These are phyloP conservation scores for Salvia splendens DNA, from an alignment of 257 asterid genomes.

Conservation along the genomic window DNA sequence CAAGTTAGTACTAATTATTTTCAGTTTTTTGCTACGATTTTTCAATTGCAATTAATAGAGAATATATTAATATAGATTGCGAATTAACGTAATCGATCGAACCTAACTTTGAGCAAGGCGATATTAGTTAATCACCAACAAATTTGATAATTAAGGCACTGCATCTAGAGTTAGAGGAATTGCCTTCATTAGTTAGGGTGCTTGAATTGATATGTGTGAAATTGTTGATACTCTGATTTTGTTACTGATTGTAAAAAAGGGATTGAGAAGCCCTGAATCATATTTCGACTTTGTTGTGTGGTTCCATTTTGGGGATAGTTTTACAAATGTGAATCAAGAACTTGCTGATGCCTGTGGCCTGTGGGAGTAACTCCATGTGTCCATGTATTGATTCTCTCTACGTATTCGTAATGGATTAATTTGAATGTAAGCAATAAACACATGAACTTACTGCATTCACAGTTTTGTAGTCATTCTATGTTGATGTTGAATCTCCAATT, in stretches of 20 bases:
- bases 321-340: background rate
- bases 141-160: background rate
- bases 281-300: background rate
- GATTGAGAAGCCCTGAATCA: background rate
- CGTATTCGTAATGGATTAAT: background rate
- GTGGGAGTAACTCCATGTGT: background rate
- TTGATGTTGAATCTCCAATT: background rate
- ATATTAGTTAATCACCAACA: background rate
- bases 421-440: background rate
- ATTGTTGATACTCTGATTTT: background rate
- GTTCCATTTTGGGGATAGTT: background rate
- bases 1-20: background rate
- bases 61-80: no score
- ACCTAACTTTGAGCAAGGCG: background rate
- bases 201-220: background rate
- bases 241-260: background rate
- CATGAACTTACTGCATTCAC: background rate
- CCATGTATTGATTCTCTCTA: background rate
- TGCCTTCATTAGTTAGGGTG: constrained; percentile 4
- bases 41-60: background rate
- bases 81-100: background rate
- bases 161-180: background rate
- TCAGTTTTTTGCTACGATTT: background rate
- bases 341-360: background rate
- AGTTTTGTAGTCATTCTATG: background rate